Evolutionary conservation across 75 land plant genomes (phyloP).

Genomic region (Isoetes taiwanensis): DNA sequence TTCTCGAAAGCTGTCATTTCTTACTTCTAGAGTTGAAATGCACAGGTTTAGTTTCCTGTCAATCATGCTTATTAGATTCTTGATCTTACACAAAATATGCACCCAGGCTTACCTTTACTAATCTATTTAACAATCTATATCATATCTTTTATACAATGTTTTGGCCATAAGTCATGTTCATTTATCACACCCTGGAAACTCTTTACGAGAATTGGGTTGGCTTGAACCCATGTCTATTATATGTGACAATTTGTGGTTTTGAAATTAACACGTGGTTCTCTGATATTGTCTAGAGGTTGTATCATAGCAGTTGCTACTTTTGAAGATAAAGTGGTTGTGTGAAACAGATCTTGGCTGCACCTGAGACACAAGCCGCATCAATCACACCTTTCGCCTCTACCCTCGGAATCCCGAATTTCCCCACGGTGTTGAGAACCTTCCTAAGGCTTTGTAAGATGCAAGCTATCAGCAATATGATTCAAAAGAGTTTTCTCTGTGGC

Average conservation of each 20-base stretch:
- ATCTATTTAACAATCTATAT: not conserved
- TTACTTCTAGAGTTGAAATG: conserved; percentile 67
- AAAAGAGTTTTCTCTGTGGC: no score
- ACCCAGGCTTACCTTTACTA: not conserved
- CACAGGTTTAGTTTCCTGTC: conserved; percentile 49
- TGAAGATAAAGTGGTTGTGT: conserved; percentile 58
- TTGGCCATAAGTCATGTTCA: conserved; percentile 63
- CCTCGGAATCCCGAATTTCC: no score
- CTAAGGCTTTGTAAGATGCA: no score
- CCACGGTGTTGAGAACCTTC: no score
- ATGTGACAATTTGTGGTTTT: not conserved
- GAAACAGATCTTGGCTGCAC: no score
- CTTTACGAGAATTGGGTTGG: conserved; percentile 62
- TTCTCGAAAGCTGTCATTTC: conserved; percentile 90
- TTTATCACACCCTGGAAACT: conserved; percentile 72
- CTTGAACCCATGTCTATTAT: conserved; percentile 58
- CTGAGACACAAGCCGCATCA: no score
- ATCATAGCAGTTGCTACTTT: conserved; percentile 73
- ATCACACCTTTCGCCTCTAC: no score
- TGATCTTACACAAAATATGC: not conserved
- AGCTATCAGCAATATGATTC: no score
- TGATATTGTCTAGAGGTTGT: conserved; percentile 37
- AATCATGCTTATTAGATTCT: not conserved
- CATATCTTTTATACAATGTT: conserved; percentile 39
- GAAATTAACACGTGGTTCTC: not conserved